phyloP scores from a whole-genome alignment of 1,284 basidiomycete genomes.

The Boletus sp. region DNA sequence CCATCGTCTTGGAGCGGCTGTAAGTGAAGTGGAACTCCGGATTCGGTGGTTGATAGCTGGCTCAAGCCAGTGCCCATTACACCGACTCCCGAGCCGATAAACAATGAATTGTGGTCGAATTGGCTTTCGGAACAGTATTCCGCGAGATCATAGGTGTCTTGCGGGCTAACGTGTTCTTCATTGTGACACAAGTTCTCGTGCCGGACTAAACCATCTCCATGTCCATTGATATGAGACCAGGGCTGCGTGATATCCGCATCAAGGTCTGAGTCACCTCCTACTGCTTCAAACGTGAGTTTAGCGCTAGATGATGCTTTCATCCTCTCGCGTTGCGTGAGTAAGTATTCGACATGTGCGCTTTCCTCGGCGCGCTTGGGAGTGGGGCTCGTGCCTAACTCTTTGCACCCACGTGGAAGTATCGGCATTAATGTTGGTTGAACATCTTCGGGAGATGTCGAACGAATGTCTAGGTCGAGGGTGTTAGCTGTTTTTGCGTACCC shows the following conservation, averaged over 20 bases:
- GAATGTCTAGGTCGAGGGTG: slow-evolving; percentile 18
- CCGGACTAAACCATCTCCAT: not conserved
- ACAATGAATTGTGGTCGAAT: slow-evolving; percentile 9
- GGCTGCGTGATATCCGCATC: not conserved
- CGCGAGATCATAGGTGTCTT: not conserved
- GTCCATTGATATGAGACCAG: slow-evolving; percentile 2
- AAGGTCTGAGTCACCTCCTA: not conserved
- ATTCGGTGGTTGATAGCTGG: slow-evolving; percentile 13
- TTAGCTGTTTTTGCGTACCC: slow-evolving; percentile 12
- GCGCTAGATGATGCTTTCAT: slow-evolving; percentile 14
- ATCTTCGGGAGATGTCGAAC: slow-evolving; percentile 16
- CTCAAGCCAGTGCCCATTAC: slow-evolving; percentile 12
- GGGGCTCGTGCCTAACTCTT: slow-evolving; percentile 34
- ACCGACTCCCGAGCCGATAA: slow-evolving; percentile 36
- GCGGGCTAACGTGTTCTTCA: slow-evolving; percentile 2
- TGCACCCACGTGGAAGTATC: slow-evolving; percentile 25
- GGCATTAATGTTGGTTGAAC: slow-evolving; percentile 6
- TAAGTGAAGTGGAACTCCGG: slow-evolving; percentile 9
- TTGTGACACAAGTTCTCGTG: not conserved
- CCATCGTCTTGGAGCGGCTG: slow-evolving; percentile 1
- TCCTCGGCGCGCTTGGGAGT: slow-evolving; percentile 15
- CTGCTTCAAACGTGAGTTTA: not conserved
- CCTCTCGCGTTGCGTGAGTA: slow-evolving; percentile 34
- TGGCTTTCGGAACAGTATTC: not conserved
- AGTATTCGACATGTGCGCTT: slow-evolving; percentile 20